Base-by-base conservation (phyloP, 1,139 yeast genomes). In the Pichia sp. region DNA sequence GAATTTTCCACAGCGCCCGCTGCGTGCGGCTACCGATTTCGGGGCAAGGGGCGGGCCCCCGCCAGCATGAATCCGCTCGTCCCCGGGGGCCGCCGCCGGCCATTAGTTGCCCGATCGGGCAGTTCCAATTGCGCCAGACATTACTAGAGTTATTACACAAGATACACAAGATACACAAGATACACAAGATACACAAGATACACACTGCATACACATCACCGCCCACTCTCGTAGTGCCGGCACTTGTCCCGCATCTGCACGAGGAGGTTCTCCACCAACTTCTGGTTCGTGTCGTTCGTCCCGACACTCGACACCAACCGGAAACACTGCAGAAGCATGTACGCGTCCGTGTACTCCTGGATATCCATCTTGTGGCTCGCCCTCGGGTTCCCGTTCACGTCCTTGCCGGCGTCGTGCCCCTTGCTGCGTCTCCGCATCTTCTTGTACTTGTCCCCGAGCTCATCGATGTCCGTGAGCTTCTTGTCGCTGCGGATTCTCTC, bases 231-330 rank as follows among this genome's bases (percentile, higher is more conserved):
- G 15, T 33, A 33, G 5, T 17, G 17, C 12, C 33, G 33, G 17
- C 60, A 55, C 30, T 44, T 53, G 30, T 61, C 62, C 35, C 56
- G 52, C 34, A 55, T 48, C 34, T 55, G 60, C 27, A 54, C 54
- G 55, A 59, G 56, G 45, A 79, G 60, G 41, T 70, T 74, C 44
- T 80, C 83, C 15, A 82, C 67, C n/a, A 71, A 67, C 37, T 65
- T 65, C 54, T 81, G 87, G 48, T 74, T 73, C 18, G 74, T 74
- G 55, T 79, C 83, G 11, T 65, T 68, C 1, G 81, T 72, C 40
- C 73, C 75, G 3, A 79, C 70, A 1, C 78, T 69, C 15, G 75
- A 71, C 24, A 83, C 60, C 31, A 77, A 67, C 15, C 82, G 79
- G 51, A 81, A 73, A 55, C 88, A 82, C 57, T 80, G 85, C 18